Base-by-base conservation (phyloP, 192 early-diverging fungal genomes). In the Entrophospora sp. region DNA sequence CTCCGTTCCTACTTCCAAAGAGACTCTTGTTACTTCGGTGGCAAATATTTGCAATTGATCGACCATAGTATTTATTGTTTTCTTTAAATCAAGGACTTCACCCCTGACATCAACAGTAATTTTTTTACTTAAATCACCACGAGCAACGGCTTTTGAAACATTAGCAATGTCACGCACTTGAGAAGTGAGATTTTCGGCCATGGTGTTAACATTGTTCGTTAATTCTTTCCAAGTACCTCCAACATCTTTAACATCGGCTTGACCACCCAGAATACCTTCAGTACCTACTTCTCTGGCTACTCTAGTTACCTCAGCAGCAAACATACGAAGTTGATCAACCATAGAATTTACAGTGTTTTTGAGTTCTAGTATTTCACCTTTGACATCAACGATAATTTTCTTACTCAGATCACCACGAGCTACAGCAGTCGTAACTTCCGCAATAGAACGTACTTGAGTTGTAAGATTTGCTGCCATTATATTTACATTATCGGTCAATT, bases 401-500 rank as follows among this genome's bases (percentile, higher is more conserved):
- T 79, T 77, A 2, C 70, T 76, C 20, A 89, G 61, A 66, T 89
- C 87, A 28, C 87, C 87, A n/a, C 69, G 69, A 1, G 87, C 87
- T 4, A 89, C 83, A 12, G 87, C 87, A 49, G 78, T 86, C 2
- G 85, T 86, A 3, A 89, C 87, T 16, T 76, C 69, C 25, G 80
- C 79, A 64, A 89, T 89, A 8, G 76, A 78, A 51, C 87, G 83
- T 9, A 89, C 85, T 67, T 89, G 87, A 14, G 72, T 77, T 0
- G 87, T 89, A 1, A 89, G 69, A 53, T 89, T 81, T 22, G 72
- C 65, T 0, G 86, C 86, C 88, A 89, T 89, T 14, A 72, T 81
- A 71, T 89, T 89, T 57, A 89, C 87, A 67, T 85, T 86, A 59
- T 85, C 83, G 0, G 88, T 89, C 0, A 89, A 69, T 20, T 87